phyloP scores from a whole-genome alignment of 2,329 filamentous ascomycete genomes.

The Aureobasidium melanogenum region DNA sequence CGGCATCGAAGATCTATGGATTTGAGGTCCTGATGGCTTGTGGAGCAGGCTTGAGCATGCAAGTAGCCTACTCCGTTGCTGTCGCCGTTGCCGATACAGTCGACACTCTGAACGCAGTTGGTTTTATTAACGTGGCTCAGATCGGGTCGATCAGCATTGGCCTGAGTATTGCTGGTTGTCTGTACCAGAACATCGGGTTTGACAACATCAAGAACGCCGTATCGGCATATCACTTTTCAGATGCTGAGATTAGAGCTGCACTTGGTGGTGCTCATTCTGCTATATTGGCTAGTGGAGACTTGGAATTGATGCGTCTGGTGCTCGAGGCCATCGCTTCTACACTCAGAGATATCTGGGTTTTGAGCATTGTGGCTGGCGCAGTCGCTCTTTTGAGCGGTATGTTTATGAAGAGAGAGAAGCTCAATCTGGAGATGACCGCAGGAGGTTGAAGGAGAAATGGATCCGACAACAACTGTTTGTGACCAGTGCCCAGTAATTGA shows the following conservation, averaged over 20 bases:
- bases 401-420: not conserved
- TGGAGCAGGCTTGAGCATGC: constrained; percentile 17
- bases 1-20: constrained; percentile 20
- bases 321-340: not conserved
- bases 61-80: constrained; percentile 15
- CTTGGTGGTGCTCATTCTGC: not conserved
- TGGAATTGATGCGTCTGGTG: not conserved
- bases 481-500: too few species aligned
- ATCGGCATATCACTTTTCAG: not conserved
- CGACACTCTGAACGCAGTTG: not conserved
- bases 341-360: not conserved
- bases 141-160: not conserved
- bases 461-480: too few species aligned
- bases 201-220: not conserved
- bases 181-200: not conserved
- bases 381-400: not conserved
- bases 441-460: not conserved
- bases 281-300: not conserved
- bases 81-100: constrained; percentile 11
- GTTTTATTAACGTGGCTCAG: not conserved
- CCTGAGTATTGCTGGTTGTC: not conserved
- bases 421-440: not conserved
- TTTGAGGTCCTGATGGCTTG: constrained; percentile 16
- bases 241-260: not conserved
- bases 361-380: not conserved